Evolutionary conservation across 192 early-diverging fungal genomes (phyloP), one percentile per base, ranked within the genome.

Genomic region (Gonapodya prolifera): DNA sequence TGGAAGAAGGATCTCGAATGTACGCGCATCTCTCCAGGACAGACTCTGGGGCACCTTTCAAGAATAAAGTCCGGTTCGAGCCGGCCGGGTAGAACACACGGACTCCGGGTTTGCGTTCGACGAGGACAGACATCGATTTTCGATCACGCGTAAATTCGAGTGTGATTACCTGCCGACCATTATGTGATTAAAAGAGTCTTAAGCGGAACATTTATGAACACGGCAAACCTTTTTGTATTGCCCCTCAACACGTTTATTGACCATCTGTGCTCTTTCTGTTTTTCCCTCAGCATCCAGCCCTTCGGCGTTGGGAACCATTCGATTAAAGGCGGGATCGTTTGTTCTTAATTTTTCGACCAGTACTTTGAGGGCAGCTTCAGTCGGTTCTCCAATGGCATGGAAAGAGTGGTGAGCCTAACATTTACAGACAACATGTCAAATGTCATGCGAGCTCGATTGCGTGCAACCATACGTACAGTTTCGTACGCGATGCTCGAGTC

Each of bases 41-140:
- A 75, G 84, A 84, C 85, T 99, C 97, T 32, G 95, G 96, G 29
- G 97, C 97, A 76, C 97, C 97, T 84, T 99, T 99, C 70, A 97
- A 94, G 80, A 92, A 86, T 75, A 99, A 87, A 30, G 84, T 34
- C 17, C 35, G 1, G 1, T 70, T 30, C 18, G 29, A 32, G 33
- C 77, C 70, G 75, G 1, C 16, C 2, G 71, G 2, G 71, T 32
- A 73, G 71, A 30, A 30, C 28, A 29, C 2, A 8, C 18, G 71
- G 71, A 13, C 71, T 8, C 8, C 16, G 8, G 71, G 29, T 18
- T 2, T 29, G 16, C 23, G 23, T 2, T 77, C 77, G 1, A 95
- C 92, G 32, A 98, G 78, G 16, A 98, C 95, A 29, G 93, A 94
- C 98, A 99, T 99, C 61, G 95, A 96, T 87, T 99, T 99, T 83